Evolutionary conservation across 2,329 filamentous ascomycete species (phyloP).

Genomic region (Cytospora leucostoma): DNA sequence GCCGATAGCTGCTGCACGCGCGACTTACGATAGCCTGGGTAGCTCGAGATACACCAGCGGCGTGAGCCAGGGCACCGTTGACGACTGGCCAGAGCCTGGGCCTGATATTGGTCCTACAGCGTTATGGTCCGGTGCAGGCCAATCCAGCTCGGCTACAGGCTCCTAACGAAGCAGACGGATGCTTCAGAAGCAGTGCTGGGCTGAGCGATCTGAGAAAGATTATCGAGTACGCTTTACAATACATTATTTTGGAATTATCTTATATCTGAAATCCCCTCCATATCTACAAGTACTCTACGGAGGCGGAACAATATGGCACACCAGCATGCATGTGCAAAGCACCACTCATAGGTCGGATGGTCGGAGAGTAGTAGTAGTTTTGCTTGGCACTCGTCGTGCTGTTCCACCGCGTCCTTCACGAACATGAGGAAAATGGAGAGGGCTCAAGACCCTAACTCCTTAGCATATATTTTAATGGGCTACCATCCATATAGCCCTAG

Average conservation of each 20-base stretch:
- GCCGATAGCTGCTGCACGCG: conserved; percentile 38
- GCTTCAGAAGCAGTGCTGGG: background rate
- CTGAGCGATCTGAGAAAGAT: background rate
- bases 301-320: background rate
- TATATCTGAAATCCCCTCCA: background rate
- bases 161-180: background rate
- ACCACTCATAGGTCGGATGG: background rate
- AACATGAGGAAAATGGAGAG: background rate
- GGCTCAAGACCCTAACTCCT: background rate
- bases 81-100: conserved; percentile 55
- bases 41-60: conserved; percentile 54
- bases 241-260: background rate
- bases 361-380: background rate
- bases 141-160: background rate
- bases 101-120: conserved; percentile 52
- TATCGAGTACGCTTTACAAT: background rate
- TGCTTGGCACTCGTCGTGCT: background rate
- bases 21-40: conserved; percentile 41
- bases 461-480: too few species aligned
- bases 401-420: background rate
- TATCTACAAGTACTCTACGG: background rate
- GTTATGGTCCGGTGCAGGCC: background rate
- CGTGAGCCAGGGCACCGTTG: conserved; percentile 40
- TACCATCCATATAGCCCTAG: too few species aligned
- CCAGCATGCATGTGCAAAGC: background rate